A percentile compares a stretch with the other conserved stretches of the same genome.
phyloP scores from a whole-genome alignment of 352 stramenopile genomes.

The Globisporangium echinulatum region DNA sequence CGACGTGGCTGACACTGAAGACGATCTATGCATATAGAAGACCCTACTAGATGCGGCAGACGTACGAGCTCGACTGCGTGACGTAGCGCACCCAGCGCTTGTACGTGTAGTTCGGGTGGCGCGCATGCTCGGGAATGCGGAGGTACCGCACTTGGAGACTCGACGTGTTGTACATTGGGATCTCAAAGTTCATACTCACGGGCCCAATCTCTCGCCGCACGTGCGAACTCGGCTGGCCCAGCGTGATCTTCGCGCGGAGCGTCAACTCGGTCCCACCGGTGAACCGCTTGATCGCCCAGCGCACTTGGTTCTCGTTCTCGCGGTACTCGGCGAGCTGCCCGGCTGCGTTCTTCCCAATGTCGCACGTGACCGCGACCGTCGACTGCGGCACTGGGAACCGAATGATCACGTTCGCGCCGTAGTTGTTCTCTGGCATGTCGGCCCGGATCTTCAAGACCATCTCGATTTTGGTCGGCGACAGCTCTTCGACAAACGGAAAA shows the following conservation, averaged over 20 bases:
- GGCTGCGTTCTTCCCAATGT: conserved; percentile 68
- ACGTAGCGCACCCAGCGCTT: conserved; percentile 99
- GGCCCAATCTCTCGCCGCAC: conserved; percentile 94
- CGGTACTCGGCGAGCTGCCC: conserved; percentile 94
- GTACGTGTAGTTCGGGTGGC: conserved; percentile 95
- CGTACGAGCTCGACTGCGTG: conserved; percentile 97
- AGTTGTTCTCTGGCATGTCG: conserved; percentile 92
- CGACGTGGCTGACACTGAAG: too few relatives aligned
- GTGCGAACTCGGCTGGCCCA: conserved; percentile 66
- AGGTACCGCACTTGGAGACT: conserved; percentile 97
- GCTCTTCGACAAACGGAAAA: conserved; percentile 95
- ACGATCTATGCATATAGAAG: too few relatives aligned
- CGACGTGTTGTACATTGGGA: conserved; percentile 99
- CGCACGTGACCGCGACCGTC: conserved; percentile 69
- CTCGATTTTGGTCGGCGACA: conserved; percentile 92
- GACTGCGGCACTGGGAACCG: conserved; percentile 91
- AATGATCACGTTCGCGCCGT: conserved; percentile 95
- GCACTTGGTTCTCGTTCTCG: conserved; percentile 92
- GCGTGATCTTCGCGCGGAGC: conserved; percentile 90
- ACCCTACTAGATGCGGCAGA: conserved; percentile 89
- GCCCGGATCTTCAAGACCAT: conserved; percentile 90
- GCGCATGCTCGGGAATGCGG: conserved; percentile 93
- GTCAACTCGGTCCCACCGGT: conserved; percentile 92
- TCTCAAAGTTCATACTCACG: conserved; percentile 98
- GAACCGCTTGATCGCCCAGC: conserved; percentile 97